Percentiles rank a stretch among this genome's conserved stretches.
Conservation (phyloP, 306 rosid species). For the Fagus sylvatica region DNA sequence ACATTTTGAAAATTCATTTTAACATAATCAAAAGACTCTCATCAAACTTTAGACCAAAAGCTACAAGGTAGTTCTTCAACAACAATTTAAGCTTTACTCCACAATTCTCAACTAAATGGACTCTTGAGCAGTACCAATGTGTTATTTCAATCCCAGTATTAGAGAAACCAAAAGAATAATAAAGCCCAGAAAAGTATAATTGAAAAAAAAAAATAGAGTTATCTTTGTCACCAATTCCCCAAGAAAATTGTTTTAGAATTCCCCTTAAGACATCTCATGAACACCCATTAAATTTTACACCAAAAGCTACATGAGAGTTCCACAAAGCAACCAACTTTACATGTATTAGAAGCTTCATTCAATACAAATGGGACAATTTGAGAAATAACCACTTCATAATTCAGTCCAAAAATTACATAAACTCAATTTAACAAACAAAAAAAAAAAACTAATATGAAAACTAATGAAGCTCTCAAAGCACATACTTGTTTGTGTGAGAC, state of each 20-base stretch:
- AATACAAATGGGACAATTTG: not conserved
- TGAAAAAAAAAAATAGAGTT: not conserved
- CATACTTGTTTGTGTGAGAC: constrained; percentile 48
- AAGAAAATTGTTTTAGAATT: not conserved
- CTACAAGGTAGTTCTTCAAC: not conserved
- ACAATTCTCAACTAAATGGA: not conserved
- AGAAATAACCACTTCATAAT: constrained; percentile 8
- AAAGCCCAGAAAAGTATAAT: not conserved
- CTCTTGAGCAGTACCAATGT: not conserved
- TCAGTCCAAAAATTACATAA: not conserved
- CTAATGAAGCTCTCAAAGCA: not conserved
- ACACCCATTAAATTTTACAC: not conserved
- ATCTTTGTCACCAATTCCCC: not conserved
- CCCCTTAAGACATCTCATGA: not conserved
- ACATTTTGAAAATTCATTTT: not conserved
- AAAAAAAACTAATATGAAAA: not conserved
- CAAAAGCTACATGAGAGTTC: not conserved
- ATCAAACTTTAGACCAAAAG: not conserved
- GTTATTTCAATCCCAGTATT: not conserved
- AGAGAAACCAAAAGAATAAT: not conserved
- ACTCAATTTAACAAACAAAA: not conserved
- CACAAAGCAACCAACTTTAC: not conserved
- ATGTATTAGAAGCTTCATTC: not conserved
- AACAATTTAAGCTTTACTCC: not conserved
- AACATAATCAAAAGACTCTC: not conserved